Conservation (phyloP, 768 basidiomycete species). For the Lentinula boryana region DNA sequence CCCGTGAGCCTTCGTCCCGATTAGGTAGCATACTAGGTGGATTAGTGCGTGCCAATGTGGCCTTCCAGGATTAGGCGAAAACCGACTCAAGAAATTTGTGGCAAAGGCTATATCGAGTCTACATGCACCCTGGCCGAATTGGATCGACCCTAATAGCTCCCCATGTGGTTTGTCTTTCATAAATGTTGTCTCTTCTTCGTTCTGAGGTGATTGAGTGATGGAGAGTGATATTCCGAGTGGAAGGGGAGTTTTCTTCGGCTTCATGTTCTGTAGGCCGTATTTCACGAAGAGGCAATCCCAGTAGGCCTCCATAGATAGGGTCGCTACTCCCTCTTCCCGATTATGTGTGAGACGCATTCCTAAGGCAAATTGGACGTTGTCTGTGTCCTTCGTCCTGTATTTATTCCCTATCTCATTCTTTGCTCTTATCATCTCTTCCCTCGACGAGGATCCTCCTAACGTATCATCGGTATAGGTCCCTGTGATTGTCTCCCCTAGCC, state of each 20-base stretch:
- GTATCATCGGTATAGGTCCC: not conserved
- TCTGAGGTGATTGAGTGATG: not conserved
- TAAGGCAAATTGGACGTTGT: not conserved
- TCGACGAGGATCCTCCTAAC: not conserved
- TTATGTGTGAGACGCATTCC: too few relatives aligned
- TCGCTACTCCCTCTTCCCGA: too few relatives aligned
- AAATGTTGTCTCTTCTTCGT: not conserved
- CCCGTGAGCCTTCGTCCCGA: not conserved
- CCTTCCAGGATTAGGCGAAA: not conserved
- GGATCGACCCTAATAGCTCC: not conserved
- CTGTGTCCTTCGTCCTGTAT: constrained; percentile 1
- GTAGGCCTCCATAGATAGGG: not conserved
- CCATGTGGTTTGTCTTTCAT: not conserved
- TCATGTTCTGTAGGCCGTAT: too few relatives aligned
- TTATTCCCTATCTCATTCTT: constrained; percentile 1
- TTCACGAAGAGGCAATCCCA: not conserved
- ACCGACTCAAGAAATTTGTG: not conserved
- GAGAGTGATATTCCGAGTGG: constrained; percentile 5
- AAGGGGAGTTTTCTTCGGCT: constrained; percentile 6
- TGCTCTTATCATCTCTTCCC: not conserved
- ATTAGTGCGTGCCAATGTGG: not conserved
- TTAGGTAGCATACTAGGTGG: not conserved
- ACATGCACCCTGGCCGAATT: not conserved
- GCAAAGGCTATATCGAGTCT: not conserved
- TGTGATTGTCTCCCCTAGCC: too few relatives aligned